Evolutionary conservation across 2,329 filamentous ascomycete genomes (phyloP).

Genomic region (Metarhizium anisopliae): DNA sequence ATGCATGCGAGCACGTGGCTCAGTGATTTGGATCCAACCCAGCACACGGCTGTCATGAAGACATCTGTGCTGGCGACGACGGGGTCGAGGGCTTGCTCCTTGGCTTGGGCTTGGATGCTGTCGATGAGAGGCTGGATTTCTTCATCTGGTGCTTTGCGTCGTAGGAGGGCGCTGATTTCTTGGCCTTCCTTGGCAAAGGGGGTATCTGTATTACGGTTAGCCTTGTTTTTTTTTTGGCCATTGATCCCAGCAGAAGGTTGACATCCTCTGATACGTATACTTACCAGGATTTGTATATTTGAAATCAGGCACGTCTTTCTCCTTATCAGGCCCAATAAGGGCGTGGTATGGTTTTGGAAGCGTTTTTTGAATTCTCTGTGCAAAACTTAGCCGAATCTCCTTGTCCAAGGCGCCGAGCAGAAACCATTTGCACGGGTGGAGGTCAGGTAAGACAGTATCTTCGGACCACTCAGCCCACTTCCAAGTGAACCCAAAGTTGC

Average conservation of each 20-base stretch:
- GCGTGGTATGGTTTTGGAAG: conserved; percentile 74
- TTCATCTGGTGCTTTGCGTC: conserved; percentile 75
- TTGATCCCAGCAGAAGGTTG: neutral
- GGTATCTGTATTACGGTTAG: conserved; percentile 42
- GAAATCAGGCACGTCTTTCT: conserved; percentile 93
- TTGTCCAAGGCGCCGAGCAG: conserved; percentile 88
- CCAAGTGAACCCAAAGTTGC: conserved; percentile 99
- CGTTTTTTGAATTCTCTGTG: conserved; percentile 90
- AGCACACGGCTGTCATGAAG: conserved; percentile 88
- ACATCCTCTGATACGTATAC: conserved; percentile 18
- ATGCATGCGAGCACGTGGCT: conserved; percentile 95
- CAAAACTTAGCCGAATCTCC: conserved; percentile 93
- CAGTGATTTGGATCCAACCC: conserved; percentile 87
- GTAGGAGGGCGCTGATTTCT: conserved; percentile 69
- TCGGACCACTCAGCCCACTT: conserved; percentile 98
- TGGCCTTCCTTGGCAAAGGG: conserved; percentile 81
- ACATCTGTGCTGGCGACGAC: conserved; percentile 84
- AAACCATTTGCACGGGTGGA: conserved; percentile 88
- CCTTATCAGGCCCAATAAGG: conserved; percentile 77
- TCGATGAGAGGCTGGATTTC: conserved; percentile 78
- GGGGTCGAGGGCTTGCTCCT: conserved; percentile 63
- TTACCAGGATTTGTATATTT: conserved; percentile 73
- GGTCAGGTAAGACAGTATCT: conserved; percentile 65
- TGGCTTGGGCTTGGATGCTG: conserved; percentile 70
- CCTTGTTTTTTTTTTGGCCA: neutral